Evolutionary conservation across 192 early-diverging fungal species (phyloP).

Genomic region (Kickxella alabastrina): DNA sequence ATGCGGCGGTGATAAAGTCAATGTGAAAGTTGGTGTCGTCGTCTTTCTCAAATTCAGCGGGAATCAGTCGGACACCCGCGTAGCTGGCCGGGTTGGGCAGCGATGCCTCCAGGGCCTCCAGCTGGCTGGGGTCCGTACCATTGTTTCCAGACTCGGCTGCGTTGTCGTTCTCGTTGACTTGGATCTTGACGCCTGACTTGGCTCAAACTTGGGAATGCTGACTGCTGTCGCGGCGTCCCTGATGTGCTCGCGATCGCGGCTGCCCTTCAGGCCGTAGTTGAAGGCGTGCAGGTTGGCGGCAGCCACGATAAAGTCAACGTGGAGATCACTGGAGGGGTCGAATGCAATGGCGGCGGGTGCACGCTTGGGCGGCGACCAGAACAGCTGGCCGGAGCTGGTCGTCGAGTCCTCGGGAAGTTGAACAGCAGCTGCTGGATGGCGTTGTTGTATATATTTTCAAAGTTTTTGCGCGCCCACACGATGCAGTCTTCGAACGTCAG

Average conservation of each 20-base stretch:
- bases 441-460: constrained; percentile 93
- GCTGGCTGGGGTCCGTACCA: constrained; percentile 47
- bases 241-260: constrained; percentile 71
- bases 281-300: constrained; percentile 93
- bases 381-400: constrained; percentile 82
- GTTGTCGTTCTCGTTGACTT: constrained; percentile 86
- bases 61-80: constrained; percentile 79
- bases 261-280: constrained; percentile 91
- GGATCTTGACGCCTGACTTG: constrained; percentile 92
- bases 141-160: too few relatives aligned
- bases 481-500: constrained; percentile 89
- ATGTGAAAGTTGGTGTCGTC: constrained; percentile 99
- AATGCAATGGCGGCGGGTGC: constrained; percentile 82
- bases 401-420: constrained; percentile 95
- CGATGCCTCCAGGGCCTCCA: constrained; percentile 63
- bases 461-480: constrained; percentile 84
- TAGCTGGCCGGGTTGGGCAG: constrained; percentile 77
- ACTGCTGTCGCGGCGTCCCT: constrained; percentile 56
- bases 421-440: constrained; percentile 90
- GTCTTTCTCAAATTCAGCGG: constrained; percentile 98
- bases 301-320: constrained; percentile 87
- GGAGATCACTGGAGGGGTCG: constrained; percentile 62
- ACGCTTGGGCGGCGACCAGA: constrained; percentile 98
- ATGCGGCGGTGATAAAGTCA: constrained; percentile 97
- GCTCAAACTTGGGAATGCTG: constrained; percentile 76